Evolutionary conservation across 2,329 filamentous ascomycete species (phyloP), one percentile per base, ranked within the genome.

Genomic region (Pseudogymnoascus sp.): DNA sequence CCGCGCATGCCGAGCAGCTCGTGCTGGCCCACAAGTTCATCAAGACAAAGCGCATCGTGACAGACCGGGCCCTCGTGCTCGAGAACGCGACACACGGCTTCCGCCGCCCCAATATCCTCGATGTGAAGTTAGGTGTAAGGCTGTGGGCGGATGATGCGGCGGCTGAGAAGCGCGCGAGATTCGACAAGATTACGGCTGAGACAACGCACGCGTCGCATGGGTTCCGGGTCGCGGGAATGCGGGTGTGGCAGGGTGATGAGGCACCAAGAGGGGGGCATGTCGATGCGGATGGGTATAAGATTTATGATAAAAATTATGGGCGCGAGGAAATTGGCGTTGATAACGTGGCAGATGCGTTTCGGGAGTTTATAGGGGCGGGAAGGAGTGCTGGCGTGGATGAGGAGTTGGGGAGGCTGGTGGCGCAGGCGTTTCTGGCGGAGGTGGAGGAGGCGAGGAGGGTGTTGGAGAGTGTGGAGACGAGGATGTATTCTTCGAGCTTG

Each of bases 41-140:
- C 61, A 68, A n/a, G 70, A 70, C 60, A 5, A 72, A 70, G 64
- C 71, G 68, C 40, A 93, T 97, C 64, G 81, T 85, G 23, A 96
- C 92, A 0, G 87, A 92, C 62, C 81, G 86, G 62, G 90, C 90
- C 1, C 87, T 97, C 16, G 92, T 96, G 11, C 79, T 97, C 28
- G 89, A 93, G 72, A 97, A 97, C 73, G 84, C 90, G 5, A 87
- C 91, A 0, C 83, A 84, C 67, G 91, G 91, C 0, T 97, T 93
- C 79, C 84, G 83, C 70, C 83, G 85, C 63, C 91, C 95, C 5
- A 97, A 96, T 69, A 91, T 99, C 6, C 79, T 99, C 63, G 95
- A 99, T 72, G 84, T 96, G 67, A 99, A 99, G 78, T 84, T 99
- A 18, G 95, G 95, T 45, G 83, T 87, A 59, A 84, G 90, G 33